Conservation (phyloP, 2,329 filamentous ascomycete genomes). For the Nakataea oryzae region DNA sequence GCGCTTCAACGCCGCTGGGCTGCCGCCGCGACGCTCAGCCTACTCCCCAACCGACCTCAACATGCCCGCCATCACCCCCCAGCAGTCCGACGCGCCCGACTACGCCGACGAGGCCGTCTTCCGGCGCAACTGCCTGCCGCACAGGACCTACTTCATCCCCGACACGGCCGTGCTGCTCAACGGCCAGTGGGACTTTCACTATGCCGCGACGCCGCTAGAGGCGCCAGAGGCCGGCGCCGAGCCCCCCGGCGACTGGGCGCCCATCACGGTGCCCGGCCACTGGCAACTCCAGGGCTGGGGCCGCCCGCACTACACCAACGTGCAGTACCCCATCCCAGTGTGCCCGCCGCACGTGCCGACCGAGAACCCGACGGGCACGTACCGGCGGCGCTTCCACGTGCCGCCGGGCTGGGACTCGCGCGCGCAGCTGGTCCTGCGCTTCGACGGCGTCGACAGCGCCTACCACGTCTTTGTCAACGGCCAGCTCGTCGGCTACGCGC, state of each 20-base stretch:
- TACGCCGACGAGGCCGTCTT: conserved; percentile 40
- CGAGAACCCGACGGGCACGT: conserved; percentile 56
- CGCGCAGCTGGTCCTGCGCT: conserved; percentile 49
- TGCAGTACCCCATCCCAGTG: conserved; percentile 54
- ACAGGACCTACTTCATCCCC: conserved; percentile 42
- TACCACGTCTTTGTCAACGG: conserved; percentile 63
- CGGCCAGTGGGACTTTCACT: conserved; percentile 46
- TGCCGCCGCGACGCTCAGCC: no score
- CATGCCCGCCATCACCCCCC: conserved; percentile 1
- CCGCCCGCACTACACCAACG: conserved; percentile 58
- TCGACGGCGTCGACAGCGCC: conserved; percentile 63
- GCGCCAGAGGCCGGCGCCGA: conserved; percentile 24
- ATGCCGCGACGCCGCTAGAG: conserved; percentile 31
- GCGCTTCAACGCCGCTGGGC: no score
- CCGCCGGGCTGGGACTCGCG: conserved; percentile 32
- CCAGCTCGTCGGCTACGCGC: conserved; percentile 52
- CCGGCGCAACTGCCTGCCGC: conserved; percentile 39
- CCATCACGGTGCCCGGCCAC: conserved; percentile 52
- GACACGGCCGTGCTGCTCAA: conserved; percentile 39
- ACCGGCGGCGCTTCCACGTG: conserved; percentile 43
- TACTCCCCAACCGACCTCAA: not conserved
- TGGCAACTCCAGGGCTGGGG: conserved; percentile 65
- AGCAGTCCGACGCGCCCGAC: conserved; percentile 28
- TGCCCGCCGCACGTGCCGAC: conserved; percentile 51
- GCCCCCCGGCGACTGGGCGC: conserved; percentile 27